These are phyloP conservation scores for Nissolia schottii DNA, from an alignment of 306 rosid species.

Conservation along the genomic window DNA sequence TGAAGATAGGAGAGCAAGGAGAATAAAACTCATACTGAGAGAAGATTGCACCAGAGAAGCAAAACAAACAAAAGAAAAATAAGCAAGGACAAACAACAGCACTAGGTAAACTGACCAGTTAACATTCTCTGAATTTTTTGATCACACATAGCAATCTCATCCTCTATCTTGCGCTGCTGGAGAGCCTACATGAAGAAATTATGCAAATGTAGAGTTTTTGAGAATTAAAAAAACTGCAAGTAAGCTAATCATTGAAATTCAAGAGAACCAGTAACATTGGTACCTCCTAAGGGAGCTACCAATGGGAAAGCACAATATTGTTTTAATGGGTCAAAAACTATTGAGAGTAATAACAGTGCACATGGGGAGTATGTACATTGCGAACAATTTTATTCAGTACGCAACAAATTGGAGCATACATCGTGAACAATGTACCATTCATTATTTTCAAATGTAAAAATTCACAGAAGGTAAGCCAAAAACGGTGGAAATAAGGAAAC, in stretches of 20 bases:
- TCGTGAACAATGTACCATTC: not conserved
- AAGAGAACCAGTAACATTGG: not conserved
- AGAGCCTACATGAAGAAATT: conserved; percentile 52
- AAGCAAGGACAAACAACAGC: not conserved
- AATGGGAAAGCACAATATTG: conserved; percentile 2
- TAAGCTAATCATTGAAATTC: conserved; percentile 3
- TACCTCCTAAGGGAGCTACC: not conserved
- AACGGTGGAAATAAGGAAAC: not conserved
- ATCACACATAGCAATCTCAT: conserved; percentile 62
- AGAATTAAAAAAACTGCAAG: conserved; percentile 10
- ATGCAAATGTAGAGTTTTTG: not conserved
- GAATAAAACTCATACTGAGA: not conserved
- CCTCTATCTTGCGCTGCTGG: conserved; percentile 59
- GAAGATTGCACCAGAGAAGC: not conserved
- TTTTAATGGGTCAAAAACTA: not conserved
- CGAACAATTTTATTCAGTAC: not conserved
- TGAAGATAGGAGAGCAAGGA: not conserved
- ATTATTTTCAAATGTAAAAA: not conserved
- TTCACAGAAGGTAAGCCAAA: not conserved
- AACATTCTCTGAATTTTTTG: conserved; percentile 47
- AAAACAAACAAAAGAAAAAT: not conserved
- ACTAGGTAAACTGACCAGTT: conserved; percentile 42
- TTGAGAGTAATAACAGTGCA: not conserved
- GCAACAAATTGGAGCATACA: not conserved
- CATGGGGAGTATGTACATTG: not conserved